Conservation (phyloP, 1,139 yeast genomes). For the Ogataea hybrid region DNA sequence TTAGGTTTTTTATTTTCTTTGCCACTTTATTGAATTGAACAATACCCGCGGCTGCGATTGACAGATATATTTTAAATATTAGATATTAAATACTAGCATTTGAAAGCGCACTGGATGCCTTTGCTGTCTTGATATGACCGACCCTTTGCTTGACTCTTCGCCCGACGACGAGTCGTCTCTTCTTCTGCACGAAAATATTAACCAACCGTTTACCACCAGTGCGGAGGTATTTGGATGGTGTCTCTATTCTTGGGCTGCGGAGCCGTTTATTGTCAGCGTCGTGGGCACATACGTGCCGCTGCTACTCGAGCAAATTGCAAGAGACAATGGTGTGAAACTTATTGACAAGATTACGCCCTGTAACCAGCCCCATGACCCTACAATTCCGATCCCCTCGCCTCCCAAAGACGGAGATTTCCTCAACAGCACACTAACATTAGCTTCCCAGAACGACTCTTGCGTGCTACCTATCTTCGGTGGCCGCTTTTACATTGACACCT, state of each 20-base stretch:
- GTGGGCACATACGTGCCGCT: conserved; percentile 72
- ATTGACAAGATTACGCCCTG: conserved; percentile 40
- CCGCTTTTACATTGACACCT: too few species aligned
- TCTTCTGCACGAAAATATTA: background rate
- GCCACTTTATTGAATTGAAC: too few species aligned
- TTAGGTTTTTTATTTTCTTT: too few species aligned
- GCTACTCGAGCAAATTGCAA: conserved; percentile 61
- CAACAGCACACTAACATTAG: too few species aligned
- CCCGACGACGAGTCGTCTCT: background rate
- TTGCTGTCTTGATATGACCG: background rate
- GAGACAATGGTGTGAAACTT: conserved; percentile 59
- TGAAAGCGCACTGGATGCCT: background rate
- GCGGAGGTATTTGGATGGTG: conserved; percentile 50
- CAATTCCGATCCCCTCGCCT: too few species aligned
- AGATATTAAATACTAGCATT: background rate
- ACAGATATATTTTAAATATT: conserved; percentile 1
- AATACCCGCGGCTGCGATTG: too few species aligned
- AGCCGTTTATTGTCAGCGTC: conserved; percentile 71
- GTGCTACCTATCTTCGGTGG: too few species aligned
- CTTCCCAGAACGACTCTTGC: too few species aligned
- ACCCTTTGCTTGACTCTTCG: background rate
- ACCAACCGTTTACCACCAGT: conserved; percentile 29
- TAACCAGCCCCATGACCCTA: conserved; percentile 19
- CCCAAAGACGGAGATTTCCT: too few species aligned
- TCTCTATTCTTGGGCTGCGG: conserved; percentile 65